A percentile compares a stretch with the other conserved stretches of the same genome.
Conservation (phyloP, 164 flowering plant species). For the Macadamia integrifolia region DNA sequence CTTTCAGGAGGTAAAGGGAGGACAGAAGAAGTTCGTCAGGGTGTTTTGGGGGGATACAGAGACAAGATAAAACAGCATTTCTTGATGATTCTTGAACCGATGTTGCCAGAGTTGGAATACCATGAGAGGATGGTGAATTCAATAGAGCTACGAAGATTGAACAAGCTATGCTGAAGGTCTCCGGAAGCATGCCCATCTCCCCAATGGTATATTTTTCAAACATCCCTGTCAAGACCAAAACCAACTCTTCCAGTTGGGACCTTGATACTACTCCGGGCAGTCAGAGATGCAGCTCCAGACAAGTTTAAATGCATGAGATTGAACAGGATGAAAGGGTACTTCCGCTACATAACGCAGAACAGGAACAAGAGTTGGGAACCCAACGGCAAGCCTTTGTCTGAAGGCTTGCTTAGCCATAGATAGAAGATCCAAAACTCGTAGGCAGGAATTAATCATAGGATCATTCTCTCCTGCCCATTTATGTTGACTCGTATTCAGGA, state of each 20-base stretch:
- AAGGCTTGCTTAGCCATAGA: slow-evolving; percentile 62
- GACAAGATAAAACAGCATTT: slow-evolving; percentile 49
- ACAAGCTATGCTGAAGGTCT: slow-evolving; percentile 55
- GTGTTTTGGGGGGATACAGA: slow-evolving; percentile 25
- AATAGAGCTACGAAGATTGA: slow-evolving; percentile 61
- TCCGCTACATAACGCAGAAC: slow-evolving; percentile 61
- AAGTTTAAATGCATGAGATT: slow-evolving; percentile 60
- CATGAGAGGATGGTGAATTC: slow-evolving; percentile 46
- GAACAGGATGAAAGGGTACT: slow-evolving; percentile 82
- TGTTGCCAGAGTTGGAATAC: slow-evolving; percentile 29
- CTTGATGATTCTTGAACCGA: slow-evolving; percentile 46
- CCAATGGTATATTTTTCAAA: slow-evolving; percentile 55
- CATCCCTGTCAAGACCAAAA: slow-evolving; percentile 50
- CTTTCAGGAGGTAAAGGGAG: slow-evolving; percentile 67
- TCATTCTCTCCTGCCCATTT: slow-evolving; percentile 57
- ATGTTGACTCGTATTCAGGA: background rate
- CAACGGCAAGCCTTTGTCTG: slow-evolving; percentile 68
- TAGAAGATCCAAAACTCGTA: slow-evolving; percentile 66
- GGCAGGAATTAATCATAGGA: slow-evolving; percentile 54
- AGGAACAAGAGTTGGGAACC: slow-evolving; percentile 72
- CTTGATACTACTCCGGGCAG: slow-evolving; percentile 61
- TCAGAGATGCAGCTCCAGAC: slow-evolving; percentile 47
- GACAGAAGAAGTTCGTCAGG: slow-evolving; percentile 44
- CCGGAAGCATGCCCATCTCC: slow-evolving; percentile 62
- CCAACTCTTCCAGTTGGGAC: slow-evolving; percentile 58